Conservation (phyloP, 208 protist genomes). For the Balamuthia mandrillaris region DNA sequence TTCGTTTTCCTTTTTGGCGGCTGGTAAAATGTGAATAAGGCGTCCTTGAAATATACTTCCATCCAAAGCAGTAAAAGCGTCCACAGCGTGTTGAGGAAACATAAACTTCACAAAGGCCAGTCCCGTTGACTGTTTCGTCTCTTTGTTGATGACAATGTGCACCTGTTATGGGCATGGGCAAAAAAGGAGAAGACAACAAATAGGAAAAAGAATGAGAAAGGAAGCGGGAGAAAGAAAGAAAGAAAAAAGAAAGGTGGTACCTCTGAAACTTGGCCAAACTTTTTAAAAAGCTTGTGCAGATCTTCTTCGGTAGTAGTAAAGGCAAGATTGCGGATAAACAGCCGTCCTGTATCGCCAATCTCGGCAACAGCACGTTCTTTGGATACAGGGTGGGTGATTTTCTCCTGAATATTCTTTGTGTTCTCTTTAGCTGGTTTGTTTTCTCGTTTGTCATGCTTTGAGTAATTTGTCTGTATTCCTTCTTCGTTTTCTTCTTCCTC, state of each 20-base stretch:
- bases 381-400: no score
- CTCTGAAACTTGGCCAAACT: conserved; percentile 66
- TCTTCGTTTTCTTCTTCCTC: neutral
- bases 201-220: no score
- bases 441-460: neutral
- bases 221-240: neutral
- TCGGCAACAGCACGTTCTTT: conserved; percentile 12
- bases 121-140: conserved; percentile 87
- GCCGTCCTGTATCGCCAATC: conserved; percentile 74
- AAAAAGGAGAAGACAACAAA: no score
- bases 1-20: neutral
- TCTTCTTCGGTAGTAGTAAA: conserved; percentile 91
- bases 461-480: conserved; percentile 1
- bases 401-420: neutral
- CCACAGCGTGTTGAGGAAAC: conserved; percentile 78
- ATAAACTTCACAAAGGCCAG: conserved; percentile 87
- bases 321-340: conserved; percentile 92
- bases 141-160: conserved; percentile 88
- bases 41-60: conserved; percentile 80
- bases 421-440: neutral
- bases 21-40: conserved; percentile 73
- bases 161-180: no score
- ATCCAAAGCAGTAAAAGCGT: conserved; percentile 74
- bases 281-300: conserved; percentile 72
- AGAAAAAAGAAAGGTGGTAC: neutral